Percentiles rank a stretch among this genome's conserved stretches.
phyloP scores from a whole-genome alignment of 2,329 filamentous ascomycete species.

The Aspergillus pseudoterreus region DNA sequence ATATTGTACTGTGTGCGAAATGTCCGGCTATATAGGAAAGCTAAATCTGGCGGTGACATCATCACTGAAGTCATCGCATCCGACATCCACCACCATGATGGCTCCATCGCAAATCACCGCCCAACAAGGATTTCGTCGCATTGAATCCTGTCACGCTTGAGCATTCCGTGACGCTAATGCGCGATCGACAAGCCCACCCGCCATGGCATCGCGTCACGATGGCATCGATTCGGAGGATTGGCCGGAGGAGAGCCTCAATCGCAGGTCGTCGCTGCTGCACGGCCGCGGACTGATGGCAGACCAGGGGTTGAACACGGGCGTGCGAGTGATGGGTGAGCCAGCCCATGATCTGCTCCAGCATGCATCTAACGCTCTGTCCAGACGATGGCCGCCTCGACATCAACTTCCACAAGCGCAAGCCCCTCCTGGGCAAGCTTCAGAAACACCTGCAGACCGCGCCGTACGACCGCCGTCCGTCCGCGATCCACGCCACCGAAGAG shows the following conservation, averaged over 20 bases:
- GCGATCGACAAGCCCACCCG: not conserved
- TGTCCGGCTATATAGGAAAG: not conserved
- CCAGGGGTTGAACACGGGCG: constrained; percentile 14
- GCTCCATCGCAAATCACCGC: too few species aligned
- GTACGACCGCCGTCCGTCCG: constrained; percentile 5
- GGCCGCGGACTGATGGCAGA: not conserved
- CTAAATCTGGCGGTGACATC: not conserved
- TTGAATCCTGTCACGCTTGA: too few species aligned
- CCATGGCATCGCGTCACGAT: not conserved
- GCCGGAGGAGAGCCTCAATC: constrained; percentile 4
- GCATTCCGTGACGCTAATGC: not conserved
- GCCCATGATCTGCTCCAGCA: not conserved
- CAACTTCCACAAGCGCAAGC: constrained; percentile 69
- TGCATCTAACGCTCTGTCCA: constrained; percentile 21
- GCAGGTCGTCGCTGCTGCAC: not conserved
- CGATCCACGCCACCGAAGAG: constrained; percentile 1
- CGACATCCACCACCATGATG: not conserved
- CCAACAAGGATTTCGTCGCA: too few species aligned
- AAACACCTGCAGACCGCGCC: constrained; percentile 39
- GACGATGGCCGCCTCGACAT: constrained; percentile 77
- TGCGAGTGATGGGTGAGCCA: constrained; percentile 16
- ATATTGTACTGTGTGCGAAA: too few species aligned
- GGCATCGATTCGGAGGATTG: constrained; percentile 7
- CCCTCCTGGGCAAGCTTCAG: constrained; percentile 63
- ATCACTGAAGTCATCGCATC: not conserved